Base-by-base conservation (phyloP, 495 filamentous ascomycete genomes). In the Trypethelium eluteriae region DNA sequence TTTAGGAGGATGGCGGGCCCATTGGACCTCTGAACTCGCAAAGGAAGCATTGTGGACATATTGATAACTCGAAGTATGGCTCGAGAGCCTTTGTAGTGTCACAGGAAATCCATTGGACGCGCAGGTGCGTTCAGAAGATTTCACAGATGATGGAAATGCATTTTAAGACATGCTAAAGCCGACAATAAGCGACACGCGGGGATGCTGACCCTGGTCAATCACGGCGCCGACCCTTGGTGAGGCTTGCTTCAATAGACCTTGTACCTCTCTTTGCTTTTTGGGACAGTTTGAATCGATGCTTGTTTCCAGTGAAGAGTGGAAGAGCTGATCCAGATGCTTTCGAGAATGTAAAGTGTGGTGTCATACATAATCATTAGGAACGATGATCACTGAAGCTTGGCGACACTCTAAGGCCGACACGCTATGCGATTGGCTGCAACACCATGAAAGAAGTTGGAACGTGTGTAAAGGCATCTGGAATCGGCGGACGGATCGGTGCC, bases 91-190 rank as follows among this genome's bases (percentile, higher is more conserved):
- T 36, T 38, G 39, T 41, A 64, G 41, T n/a, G 36, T 47, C 11
- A 65, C 25, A 25, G 12, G n/a, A 32, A 2, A 16, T 44, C 36
- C 25, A 41, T 35, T 4, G 53, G 46, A 16, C 25, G 36, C 3
- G 16, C 3, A 32, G 62, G 62, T 14, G 11, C 38, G 62, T 25
- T 25, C 16, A 39, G 11, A 47, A 34, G 39, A 14, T 32, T 47
- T 18, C n/a, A 10, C 38, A 47, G 16, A 32, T 50, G 10, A 64
- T 18, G 46, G 41, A 65, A 25, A 10, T 38, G 16, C 11, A 65
- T 50, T 65, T 46, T 65, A 14, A n/a, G 53, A 38, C 12, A 14
- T 63, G 25, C 25, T 34, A 63, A 34, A 63, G 62, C 62, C 62
- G 62, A 63, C 14, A 34, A 38, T 41, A 63, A 63, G 62, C 62